These are phyloP conservation scores for Trypanosoma platydactyli DNA, from an alignment of 208 protist species.

Conservation along the genomic window DNA sequence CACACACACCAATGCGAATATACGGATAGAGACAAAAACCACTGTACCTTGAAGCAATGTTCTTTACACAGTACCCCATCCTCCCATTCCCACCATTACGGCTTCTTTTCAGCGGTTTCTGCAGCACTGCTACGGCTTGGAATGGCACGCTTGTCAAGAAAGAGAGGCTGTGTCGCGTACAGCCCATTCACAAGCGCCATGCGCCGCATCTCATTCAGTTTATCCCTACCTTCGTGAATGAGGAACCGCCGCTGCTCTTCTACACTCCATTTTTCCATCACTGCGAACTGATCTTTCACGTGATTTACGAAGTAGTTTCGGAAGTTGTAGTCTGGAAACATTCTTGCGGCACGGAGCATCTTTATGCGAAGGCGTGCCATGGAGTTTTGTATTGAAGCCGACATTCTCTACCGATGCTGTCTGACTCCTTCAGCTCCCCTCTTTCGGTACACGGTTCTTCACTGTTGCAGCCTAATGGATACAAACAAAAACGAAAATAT, in stretches of 20 bases:
- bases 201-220: constrained; percentile 80
- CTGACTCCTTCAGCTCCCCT: not conserved
- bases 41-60: not conserved
- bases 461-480: not conserved
- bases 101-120: not conserved
- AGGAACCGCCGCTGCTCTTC: constrained; percentile 68
- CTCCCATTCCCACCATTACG: not conserved
- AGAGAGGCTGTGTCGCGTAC: constrained; percentile 65
- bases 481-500: not conserved
- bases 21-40: constrained; percentile 9
- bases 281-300: constrained; percentile 73
- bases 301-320: constrained; percentile 84
- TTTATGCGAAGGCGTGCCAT: constrained; percentile 49
- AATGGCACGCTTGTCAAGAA: constrained; percentile 49
- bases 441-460: too few relatives aligned
- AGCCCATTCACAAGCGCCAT: constrained; percentile 87
- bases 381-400: constrained; percentile 34
- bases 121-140: constrained; percentile 5
- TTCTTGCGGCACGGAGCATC: constrained; percentile 55
- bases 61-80: not conserved
- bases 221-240: constrained; percentile 40
- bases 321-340: constrained; percentile 90
- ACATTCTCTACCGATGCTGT: constrained; percentile 15
- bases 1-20: constrained; percentile 8
- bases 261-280: constrained; percentile 36